Conservation (phyloP, 164 flowering plant genomes). For the Aristolochia contorta region DNA sequence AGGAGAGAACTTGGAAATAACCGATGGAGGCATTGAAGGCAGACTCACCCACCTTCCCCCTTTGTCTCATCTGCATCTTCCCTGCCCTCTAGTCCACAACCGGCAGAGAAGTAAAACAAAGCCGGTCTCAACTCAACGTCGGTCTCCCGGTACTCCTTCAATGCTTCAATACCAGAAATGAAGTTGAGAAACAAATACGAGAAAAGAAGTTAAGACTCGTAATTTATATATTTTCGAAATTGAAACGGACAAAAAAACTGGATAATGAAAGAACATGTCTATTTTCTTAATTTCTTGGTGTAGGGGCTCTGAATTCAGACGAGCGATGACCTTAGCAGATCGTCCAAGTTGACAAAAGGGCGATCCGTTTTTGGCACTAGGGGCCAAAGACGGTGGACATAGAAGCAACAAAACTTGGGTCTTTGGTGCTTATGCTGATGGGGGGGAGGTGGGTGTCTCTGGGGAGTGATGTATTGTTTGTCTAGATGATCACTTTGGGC, state of each 20-base stretch:
- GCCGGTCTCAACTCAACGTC: not conserved
- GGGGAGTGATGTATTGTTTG: not conserved
- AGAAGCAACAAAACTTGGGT: constrained; percentile 9
- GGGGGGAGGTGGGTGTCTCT: not conserved
- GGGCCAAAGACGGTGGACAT: constrained; percentile 13
- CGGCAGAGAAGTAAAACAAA: not conserved
- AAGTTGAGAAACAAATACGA: too few relatives aligned
- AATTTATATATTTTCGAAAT: too few relatives aligned
- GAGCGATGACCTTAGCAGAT: constrained; percentile 4
- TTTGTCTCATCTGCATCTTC: not conserved
- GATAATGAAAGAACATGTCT: not conserved
- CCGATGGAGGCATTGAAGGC: too few relatives aligned
- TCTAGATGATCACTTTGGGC: not conserved
- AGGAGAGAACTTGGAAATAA: too few relatives aligned
- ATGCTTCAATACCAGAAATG: too few relatives aligned
- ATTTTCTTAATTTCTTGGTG: not conserved
- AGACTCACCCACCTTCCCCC: too few relatives aligned
- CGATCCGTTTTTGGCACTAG: constrained; percentile 5
- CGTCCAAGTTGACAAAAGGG: constrained; percentile 6
- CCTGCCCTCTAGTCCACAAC: not conserved
- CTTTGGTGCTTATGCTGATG: constrained; percentile 4
- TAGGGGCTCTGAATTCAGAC: not conserved
- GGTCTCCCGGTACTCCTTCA: too few relatives aligned
- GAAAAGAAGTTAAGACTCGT: too few relatives aligned
- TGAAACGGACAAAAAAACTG: too few relatives aligned